phyloP scores from a whole-genome alignment of 129 eudicot species.

The Centrapalus pauciflorus region DNA sequence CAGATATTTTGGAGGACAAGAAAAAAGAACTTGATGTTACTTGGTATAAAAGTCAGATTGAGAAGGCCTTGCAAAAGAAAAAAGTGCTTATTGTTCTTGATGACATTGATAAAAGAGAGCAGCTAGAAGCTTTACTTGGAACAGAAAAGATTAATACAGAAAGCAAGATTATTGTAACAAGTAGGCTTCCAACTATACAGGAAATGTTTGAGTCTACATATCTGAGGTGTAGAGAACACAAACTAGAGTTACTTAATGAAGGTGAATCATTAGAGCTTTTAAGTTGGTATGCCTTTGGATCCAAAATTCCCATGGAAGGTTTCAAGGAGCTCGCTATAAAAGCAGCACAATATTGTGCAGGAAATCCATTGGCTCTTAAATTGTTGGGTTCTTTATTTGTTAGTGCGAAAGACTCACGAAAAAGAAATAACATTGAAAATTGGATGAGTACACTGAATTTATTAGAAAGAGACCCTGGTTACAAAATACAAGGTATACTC shows the following conservation, averaged over 20 bases:
- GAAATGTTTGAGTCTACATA: constrained; percentile 4
- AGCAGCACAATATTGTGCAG: constrained; percentile 26
- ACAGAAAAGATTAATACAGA: constrained; percentile 23
- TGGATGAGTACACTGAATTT: constrained; percentile 28
- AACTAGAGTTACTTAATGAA: constrained; percentile 4
- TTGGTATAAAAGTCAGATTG: constrained; percentile 21
- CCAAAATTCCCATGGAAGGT: constrained; percentile 27
- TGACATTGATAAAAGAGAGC: constrained; percentile 36
- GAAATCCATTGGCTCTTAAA: constrained; percentile 30
- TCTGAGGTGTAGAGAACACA: constrained; percentile 5
- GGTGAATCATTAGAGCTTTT: constrained; percentile 32
- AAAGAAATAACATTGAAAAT: constrained; percentile 22
- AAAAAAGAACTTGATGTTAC: constrained; percentile 21
- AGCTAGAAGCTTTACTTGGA: constrained; percentile 37
- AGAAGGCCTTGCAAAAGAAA: constrained; percentile 15
- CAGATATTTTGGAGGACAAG: constrained; percentile 23
- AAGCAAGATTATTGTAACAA: constrained; percentile 42
- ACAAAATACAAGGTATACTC: neutral
- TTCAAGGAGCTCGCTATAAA: constrained; percentile 19
- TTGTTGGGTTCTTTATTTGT: constrained; percentile 32
- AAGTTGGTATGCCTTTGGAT: constrained; percentile 43
- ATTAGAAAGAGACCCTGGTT: constrained; percentile 15
- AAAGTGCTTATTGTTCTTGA: constrained; percentile 41
- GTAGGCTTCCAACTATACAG: constrained; percentile 10
- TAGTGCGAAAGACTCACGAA: constrained; percentile 18